A percentile compares a stretch with the other conserved stretches of the same genome.
Conservation (phyloP, 2,329 filamentous ascomycete genomes). For the Lachnellula suecica region DNA sequence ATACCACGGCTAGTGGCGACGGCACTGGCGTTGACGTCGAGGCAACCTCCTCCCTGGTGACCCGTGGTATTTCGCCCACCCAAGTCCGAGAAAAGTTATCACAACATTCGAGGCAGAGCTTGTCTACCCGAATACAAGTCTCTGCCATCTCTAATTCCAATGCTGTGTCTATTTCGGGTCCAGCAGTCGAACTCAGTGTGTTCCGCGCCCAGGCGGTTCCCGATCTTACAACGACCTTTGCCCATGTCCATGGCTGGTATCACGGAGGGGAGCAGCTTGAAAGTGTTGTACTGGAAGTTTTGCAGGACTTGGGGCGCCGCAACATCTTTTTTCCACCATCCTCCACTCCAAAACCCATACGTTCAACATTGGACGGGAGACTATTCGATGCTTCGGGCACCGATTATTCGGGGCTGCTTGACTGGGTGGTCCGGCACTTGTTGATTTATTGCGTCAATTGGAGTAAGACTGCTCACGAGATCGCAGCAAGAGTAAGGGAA, state of each 20-base stretch:
- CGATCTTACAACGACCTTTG: background rate
- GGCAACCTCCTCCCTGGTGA: background rate
- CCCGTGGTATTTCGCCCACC: background rate
- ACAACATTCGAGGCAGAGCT: background rate
- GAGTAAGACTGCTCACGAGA: too few species aligned
- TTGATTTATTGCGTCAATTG: too few species aligned
- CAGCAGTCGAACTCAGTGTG: background rate
- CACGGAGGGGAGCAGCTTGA: slow-evolving; percentile 1
- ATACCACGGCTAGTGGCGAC: too few species aligned
- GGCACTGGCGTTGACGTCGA: too few species aligned
- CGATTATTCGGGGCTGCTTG: too few species aligned
- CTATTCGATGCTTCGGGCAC: too few species aligned
- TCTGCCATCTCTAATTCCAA: background rate
- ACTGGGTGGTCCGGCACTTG: too few species aligned
- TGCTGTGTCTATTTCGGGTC: background rate
- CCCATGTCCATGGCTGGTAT: slow-evolving; percentile 3
- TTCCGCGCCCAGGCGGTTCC: background rate
- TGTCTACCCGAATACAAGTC: background rate
- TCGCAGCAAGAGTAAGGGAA: too few species aligned
- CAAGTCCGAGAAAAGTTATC: background rate
- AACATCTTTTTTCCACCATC: too few species aligned
- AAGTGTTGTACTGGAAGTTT: background rate
- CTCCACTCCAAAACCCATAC: too few species aligned
- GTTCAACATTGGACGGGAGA: too few species aligned
- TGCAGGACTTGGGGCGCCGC: background rate